Evolutionary conservation across 2,329 filamentous ascomycete species (phyloP).

Genomic region (Pezicula rhizophila): DNA sequence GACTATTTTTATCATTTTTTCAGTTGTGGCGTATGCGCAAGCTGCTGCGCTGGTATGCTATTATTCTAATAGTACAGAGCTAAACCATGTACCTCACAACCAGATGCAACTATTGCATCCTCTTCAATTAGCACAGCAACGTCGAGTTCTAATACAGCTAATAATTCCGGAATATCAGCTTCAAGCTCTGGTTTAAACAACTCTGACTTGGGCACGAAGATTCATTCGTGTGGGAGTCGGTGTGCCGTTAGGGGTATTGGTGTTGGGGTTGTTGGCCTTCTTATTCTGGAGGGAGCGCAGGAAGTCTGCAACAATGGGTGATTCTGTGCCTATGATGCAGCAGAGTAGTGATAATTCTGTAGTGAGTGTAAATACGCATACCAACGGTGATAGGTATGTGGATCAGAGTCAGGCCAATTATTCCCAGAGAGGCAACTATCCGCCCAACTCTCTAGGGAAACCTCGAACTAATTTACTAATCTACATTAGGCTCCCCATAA

Average conservation of each 20-base stretch:
- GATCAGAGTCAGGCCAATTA: background rate
- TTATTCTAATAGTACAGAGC: conserved; percentile 11
- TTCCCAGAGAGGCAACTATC: background rate
- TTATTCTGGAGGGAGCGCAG: conserved; percentile 11
- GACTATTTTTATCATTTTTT: background rate
- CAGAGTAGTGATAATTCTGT: background rate
- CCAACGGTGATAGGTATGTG: background rate
- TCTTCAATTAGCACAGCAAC: background rate
- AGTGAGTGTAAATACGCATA: background rate
- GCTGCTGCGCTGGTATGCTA: conserved; percentile 6
- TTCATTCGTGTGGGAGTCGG: conserved; percentile 15
- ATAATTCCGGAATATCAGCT: background rate
- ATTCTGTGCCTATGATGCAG: background rate
- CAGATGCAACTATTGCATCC: conserved; percentile 3
- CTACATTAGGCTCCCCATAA: background rate
- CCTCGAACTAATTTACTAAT: background rate
- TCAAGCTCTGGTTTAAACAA: background rate
- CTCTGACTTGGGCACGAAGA: conserved; percentile 9
- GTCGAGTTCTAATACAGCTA: background rate
- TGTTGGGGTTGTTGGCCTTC: conserved; percentile 8
- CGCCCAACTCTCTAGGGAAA: background rate
- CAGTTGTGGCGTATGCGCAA: conserved; percentile 1
- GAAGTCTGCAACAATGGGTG: background rate
- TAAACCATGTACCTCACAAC: conserved; percentile 12
- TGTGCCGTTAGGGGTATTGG: conserved; percentile 13